Percentiles rank a stretch among this genome's conserved stretches.
These are phyloP conservation scores for Malassezia yamatoensis DNA, from an alignment of 1,284 basidiomycete species.

Conservation along the genomic window DNA sequence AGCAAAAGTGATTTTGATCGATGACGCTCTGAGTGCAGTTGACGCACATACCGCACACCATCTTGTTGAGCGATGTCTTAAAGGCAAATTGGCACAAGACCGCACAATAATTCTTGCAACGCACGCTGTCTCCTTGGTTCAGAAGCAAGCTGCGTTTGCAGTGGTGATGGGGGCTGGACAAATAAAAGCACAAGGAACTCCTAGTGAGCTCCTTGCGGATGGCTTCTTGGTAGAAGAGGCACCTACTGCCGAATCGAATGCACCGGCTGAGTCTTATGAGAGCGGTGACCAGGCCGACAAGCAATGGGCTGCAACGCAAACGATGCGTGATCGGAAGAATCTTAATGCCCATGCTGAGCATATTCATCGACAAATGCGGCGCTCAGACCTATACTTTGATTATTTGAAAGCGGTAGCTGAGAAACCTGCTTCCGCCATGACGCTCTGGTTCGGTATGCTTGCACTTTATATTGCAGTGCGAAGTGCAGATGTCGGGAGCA, in stretches of 20 bases:
- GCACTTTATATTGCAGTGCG: conserved; percentile 31
- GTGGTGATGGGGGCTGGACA: conserved; percentile 65
- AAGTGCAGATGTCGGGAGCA: conserved; percentile 30
- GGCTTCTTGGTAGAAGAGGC: background rate
- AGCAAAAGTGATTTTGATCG: conserved; percentile 19
- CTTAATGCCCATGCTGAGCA: conserved; percentile 36
- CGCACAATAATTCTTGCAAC: conserved; percentile 73
- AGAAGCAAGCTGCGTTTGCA: conserved; percentile 60
- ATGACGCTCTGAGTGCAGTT: conserved; percentile 25
- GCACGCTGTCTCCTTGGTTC: conserved; percentile 68
- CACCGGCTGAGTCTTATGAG: background rate
- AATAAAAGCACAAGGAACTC: conserved; percentile 60
- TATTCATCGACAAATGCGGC: conserved; percentile 32
- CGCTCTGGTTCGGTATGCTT: conserved; percentile 27
- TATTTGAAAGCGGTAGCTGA: conserved; percentile 30
- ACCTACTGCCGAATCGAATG: background rate
- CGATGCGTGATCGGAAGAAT: conserved; percentile 31
- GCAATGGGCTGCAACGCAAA: conserved; percentile 18
- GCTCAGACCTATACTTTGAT: conserved; percentile 28
- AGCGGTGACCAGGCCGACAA: background rate
- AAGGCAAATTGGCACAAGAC: conserved; percentile 58
- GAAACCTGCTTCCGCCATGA: background rate
- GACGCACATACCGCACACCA: conserved; percentile 53
- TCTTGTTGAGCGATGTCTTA: conserved; percentile 59
- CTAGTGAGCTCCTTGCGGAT: conserved; percentile 51